Base-by-base conservation (phyloP, 495 filamentous ascomycete species). In the Tuber indicum region DNA sequence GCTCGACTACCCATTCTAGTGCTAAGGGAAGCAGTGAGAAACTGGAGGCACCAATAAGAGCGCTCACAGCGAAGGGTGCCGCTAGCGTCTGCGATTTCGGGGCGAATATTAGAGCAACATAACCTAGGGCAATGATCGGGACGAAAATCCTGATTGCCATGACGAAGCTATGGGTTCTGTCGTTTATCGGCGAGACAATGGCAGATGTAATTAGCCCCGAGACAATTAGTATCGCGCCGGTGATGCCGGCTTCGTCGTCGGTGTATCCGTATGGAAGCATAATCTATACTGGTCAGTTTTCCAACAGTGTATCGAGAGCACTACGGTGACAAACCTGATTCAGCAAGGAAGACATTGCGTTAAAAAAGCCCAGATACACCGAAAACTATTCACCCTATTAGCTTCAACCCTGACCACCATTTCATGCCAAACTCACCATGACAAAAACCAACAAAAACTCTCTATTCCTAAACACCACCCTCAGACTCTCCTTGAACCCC, bases 311-410 rank as follows among this genome's bases (percentile, higher is more conserved):
- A 21, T 73, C 1, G 26, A 21, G 3, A 9, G 42, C n/a, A 66
- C 26, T 8, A 3, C 0, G 58, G 58, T 66, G n/a, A 26, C 78
- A 23, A 46, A 79, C 78, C 70, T 97, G 94, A 86, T 94, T 96
- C 1, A 98, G 87, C 7, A 98, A 89, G 21, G 93, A 92, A 71
- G 94, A 96, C 81, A 94, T 85, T 84, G 91, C 91, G 87, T 97
- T 98, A 89, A 99, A 99, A 86, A 94, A 91, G 69, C 91, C 93
- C 77, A 98, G 92, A 85, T 95, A 97, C 83, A 94, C 84, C 71
- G 89, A 85, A 85, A 95, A 99, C 73, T 80, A n/a, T 70, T 5
- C 23, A 12, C 8, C 39, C 36, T n/a, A 44, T 80, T 23, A 79
- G 72, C 71, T 42, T 47, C 52, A 17, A 1, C 36, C 71, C 45